These are phyloP conservation scores for Pinus taeda DNA, from an alignment of 75 land plant genomes.

Conservation along the genomic window DNA sequence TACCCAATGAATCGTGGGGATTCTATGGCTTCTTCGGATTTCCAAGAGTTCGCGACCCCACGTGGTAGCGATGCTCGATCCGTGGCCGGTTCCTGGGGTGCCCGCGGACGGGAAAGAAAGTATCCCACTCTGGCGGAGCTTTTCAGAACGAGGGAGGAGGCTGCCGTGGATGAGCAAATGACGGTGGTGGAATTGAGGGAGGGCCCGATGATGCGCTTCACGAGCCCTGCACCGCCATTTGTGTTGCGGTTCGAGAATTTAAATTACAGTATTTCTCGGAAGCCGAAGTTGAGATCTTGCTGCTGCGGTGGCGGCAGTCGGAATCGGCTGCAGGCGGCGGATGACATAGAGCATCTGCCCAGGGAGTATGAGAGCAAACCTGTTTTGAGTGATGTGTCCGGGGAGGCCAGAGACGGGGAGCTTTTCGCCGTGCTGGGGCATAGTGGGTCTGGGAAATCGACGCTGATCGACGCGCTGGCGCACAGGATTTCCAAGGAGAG, in stretches of 20 bases:
- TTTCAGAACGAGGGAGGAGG: no score
- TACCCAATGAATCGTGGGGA: not conserved
- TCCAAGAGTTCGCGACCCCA: not conserved
- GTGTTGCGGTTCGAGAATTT: conserved; percentile 39
- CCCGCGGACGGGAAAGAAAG: no score
- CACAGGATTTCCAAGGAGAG: conserved; percentile 63
- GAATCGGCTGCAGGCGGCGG: conserved; percentile 4
- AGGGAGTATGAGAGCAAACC: conserved; percentile 8
- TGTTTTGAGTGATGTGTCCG: conserved; percentile 58
- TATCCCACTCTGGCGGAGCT: not conserved
- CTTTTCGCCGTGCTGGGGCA: conserved; percentile 80
- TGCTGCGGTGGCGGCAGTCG: not conserved
- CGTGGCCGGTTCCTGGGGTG: not conserved
- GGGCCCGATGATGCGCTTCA: no score
- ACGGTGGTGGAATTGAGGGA: not conserved
- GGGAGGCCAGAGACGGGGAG: conserved; percentile 83
- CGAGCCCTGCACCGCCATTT: conserved; percentile 23
- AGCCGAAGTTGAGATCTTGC: not conserved
- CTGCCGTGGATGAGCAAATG: conserved; percentile 6
- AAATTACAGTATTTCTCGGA: conserved; percentile 35
- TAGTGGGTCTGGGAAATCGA: conserved; percentile 79
- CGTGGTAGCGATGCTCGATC: not conserved
- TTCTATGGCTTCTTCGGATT: conserved; percentile 2
- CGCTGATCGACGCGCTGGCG: conserved; percentile 64
- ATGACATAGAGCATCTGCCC: not conserved